A percentile compares a stretch with the other conserved stretches of the same genome.
Evolutionary conservation across 371 early-diverging fungal species (phyloP).

Genomic region (Zychaea mexicana): DNA sequence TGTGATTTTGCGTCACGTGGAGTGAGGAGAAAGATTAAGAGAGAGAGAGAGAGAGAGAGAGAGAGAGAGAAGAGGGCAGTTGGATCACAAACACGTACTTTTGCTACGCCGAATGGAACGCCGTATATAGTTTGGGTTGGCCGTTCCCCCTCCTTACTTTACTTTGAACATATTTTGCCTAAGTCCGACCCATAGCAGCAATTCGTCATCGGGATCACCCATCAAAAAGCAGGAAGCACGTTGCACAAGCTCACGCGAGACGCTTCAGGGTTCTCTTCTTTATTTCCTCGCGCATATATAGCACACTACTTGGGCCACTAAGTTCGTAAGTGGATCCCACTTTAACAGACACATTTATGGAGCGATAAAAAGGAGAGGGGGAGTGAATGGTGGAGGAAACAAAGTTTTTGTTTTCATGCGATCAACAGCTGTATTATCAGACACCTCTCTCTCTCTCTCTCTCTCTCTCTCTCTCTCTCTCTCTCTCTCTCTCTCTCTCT

Average conservation of each 20-base stretch:
- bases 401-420: no score
- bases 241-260: constrained; percentile 4
- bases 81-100: neutral
- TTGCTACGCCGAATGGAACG: neutral
- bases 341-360: no score
- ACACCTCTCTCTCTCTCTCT: no score
- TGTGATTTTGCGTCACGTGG: neutral
- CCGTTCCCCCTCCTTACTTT: neutral
- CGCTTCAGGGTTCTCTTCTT: neutral
- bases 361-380: neutral
- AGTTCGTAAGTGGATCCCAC: no score
- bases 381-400: no score
- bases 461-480: no score
- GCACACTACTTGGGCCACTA: no score
- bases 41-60: neutral
- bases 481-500: no score
- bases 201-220: neutral
- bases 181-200: neutral
- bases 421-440: no score
- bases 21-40: neutral
- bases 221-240: neutral
- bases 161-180: neutral
- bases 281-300: no score
- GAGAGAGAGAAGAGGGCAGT: neutral
- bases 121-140: neutral